Conservation (phyloP, 306 rosid genomes). For the Prosopis cineraria region DNA sequence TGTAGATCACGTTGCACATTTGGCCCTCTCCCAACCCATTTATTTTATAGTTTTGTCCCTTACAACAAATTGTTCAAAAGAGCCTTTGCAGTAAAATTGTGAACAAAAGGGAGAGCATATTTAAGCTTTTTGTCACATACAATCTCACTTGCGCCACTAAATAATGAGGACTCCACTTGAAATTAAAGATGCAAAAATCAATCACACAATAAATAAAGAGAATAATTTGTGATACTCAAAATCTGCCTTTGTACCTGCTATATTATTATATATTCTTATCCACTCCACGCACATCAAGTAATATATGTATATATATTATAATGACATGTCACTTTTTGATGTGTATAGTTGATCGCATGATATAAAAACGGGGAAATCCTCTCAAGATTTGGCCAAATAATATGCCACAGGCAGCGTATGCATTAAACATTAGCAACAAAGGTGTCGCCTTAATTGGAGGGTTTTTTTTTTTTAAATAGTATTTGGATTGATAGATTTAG, state of each 20-base stretch:
- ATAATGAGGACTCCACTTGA: neutral
- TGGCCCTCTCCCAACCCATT: neutral
- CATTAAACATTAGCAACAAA: neutral
- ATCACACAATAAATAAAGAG: neutral
- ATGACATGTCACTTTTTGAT: neutral
- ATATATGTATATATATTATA: neutral
- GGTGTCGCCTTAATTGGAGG: neutral
- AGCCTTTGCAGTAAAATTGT: neutral
- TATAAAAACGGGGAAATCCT: neutral
- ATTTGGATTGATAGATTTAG: no score
- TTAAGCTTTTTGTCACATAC: neutral
- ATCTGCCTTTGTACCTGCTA: neutral
- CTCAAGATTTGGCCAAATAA: neutral
- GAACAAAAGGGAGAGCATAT: neutral
- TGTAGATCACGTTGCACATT: neutral
- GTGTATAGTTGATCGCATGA: neutral
- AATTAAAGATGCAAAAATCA: slow-evolving; percentile 8
- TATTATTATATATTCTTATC: neutral
- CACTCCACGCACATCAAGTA: neutral
- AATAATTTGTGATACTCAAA: neutral
- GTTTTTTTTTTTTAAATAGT: no score
- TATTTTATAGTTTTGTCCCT: neutral
- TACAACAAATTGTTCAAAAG: neutral
- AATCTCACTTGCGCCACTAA: neutral
- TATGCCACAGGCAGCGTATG: neutral